Percentiles rank a stretch among this genome's conserved stretches.
These are phyloP conservation scores for Magnaporthales sp. DNA, from an alignment of 2,329 filamentous ascomycete species.

Conservation along the genomic window DNA sequence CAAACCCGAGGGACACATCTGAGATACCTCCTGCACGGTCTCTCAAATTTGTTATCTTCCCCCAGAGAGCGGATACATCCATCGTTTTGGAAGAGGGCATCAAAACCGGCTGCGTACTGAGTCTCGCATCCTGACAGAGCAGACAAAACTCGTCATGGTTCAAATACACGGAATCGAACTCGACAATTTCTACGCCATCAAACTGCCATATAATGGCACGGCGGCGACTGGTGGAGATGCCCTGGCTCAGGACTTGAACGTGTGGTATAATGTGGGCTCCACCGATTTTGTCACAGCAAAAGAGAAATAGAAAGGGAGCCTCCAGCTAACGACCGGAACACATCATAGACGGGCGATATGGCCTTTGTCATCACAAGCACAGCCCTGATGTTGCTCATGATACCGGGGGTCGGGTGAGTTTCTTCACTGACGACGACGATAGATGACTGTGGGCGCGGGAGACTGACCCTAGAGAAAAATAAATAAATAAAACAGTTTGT, in stretches of 20 bases:
- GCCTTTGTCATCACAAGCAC: constrained; percentile 71
- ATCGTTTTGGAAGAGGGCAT: not conserved
- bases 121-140: not conserved
- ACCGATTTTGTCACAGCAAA: not conserved
- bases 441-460: not conserved
- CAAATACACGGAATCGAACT: constrained; percentile 30
- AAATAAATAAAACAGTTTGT: constrained; percentile 62
- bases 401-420: constrained; percentile 71
- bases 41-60: too few species aligned
- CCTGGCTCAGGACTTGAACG: constrained; percentile 59
- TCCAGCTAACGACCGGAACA: constrained; percentile 1
- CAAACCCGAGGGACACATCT: too few species aligned
- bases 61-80: too few species aligned
- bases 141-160: constrained; percentile 18
- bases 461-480: not conserved
- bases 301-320: not conserved
- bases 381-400: constrained; percentile 82
- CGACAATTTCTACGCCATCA: constrained; percentile 33
- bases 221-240: constrained; percentile 59
- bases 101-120: not conserved
- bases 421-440: not conserved
- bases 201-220: constrained; percentile 56
- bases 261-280: constrained; percentile 59
- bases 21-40: too few species aligned
- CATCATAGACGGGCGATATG: constrained; percentile 63